A percentile compares a stretch with the other conserved stretches of the same genome.
Conservation (phyloP, 2,329 filamentous ascomycete species). For the Botryotinia globosa region DNA sequence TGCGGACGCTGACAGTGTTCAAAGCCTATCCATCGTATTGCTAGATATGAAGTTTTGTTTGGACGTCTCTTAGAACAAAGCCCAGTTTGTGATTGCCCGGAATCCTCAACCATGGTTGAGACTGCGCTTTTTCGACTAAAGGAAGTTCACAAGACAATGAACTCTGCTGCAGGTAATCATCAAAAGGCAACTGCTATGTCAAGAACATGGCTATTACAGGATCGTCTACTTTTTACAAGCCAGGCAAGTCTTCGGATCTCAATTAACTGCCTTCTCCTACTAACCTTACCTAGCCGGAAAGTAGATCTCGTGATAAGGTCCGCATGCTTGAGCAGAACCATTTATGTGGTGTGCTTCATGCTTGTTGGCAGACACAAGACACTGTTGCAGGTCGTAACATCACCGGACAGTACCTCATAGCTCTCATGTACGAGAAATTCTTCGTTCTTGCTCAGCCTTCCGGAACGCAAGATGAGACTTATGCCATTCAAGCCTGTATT, state of each 20-base stretch:
- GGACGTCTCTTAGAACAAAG: constrained; percentile 79
- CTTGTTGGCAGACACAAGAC: constrained; percentile 73
- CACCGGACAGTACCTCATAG: constrained; percentile 79
- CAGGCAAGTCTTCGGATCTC: constrained; percentile 51
- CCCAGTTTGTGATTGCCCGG: constrained; percentile 79
- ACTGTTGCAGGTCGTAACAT: constrained; percentile 65
- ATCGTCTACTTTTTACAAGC: constrained; percentile 71
- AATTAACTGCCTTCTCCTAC: not conserved
- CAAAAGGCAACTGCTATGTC: constrained; percentile 67
- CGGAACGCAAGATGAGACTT: constrained; percentile 61
- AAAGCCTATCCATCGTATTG: constrained; percentile 87
- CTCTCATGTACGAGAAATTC: constrained; percentile 77
- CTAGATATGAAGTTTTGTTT: constrained; percentile 86
- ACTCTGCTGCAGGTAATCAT: constrained; percentile 76
- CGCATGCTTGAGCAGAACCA: constrained; percentile 76
- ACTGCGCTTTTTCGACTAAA: constrained; percentile 69
- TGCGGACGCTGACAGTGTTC: constrained; percentile 18
- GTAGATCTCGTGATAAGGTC: constrained; percentile 61
- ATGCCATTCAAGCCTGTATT: constrained; percentile 74
- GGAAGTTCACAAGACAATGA: constrained; percentile 75
- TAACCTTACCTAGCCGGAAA: constrained; percentile 41
- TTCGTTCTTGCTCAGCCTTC: constrained; percentile 68
- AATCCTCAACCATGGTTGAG: constrained; percentile 76
- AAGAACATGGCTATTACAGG: constrained; percentile 81
- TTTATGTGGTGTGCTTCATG: constrained; percentile 78